phyloP scores from a whole-genome alignment of 176 grass and related monocot genomes.

The Cenchrus purpureus region DNA sequence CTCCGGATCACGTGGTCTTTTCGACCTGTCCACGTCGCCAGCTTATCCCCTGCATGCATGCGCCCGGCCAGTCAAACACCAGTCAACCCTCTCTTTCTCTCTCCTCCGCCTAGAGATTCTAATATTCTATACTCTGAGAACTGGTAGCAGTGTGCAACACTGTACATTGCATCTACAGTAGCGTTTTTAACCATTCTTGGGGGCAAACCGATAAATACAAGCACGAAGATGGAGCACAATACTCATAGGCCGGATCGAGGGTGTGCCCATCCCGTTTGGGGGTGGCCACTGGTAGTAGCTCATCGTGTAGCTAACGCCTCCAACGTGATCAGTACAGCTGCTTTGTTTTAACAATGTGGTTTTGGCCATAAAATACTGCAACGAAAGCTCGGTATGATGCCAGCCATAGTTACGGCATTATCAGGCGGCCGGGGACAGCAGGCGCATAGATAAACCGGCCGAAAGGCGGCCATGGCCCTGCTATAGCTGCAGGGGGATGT shows the following conservation, averaged over 20 bases:
- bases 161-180: neutral
- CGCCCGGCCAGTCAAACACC: slow-evolving; percentile 43
- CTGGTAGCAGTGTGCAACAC: no score
- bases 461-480: slow-evolving; percentile 3
- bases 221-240: neutral
- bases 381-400: slow-evolving; percentile 4
- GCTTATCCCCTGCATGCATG: slow-evolving; percentile 44
- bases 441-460: neutral
- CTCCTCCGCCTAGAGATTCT: neutral
- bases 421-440: slow-evolving; percentile 29
- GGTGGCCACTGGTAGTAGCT: neutral
- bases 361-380: slow-evolving; percentile 20
- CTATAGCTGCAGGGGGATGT: slow-evolving; percentile 22
- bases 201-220: slow-evolving; percentile 5
- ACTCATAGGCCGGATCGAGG: neutral
- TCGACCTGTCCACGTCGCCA: slow-evolving; percentile 58
- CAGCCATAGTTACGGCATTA: slow-evolving; percentile 32
- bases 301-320: neutral
- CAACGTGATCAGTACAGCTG: neutral
- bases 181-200: neutral
- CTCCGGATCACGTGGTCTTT: slow-evolving; percentile 72
- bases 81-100: slow-evolving; percentile 33
- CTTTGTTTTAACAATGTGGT: neutral
- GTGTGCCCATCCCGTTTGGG: neutral
- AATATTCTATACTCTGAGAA: neutral